These are phyloP conservation scores for Eucommia ulmoides DNA, from an alignment of 257 asterid genomes.

Conservation along the genomic window DNA sequence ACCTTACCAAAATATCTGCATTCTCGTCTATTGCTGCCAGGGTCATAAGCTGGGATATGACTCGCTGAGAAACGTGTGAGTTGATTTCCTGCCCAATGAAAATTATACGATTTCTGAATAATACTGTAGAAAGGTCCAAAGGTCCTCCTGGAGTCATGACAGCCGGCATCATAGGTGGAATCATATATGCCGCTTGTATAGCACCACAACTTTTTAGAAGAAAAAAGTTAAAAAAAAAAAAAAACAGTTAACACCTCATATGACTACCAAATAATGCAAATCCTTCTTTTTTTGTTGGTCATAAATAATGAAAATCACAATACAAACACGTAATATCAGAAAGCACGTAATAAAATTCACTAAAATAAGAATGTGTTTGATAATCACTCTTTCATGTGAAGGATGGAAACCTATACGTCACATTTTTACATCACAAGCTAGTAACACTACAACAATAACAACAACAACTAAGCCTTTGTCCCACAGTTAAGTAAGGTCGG, in stretches of 20 bases:
- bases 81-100: conserved; percentile 82
- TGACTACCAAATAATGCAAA: neutral
- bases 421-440: too few relatives aligned
- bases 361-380: neutral
- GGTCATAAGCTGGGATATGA: conserved; percentile 91
- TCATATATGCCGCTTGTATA: conserved; percentile 71
- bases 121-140: conserved; percentile 75
- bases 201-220: conserved; percentile 42
- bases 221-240: conserved; percentile 2
- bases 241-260: neutral
- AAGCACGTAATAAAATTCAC: neutral
- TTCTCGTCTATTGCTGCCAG: conserved; percentile 87
- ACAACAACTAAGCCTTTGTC: too few relatives aligned
- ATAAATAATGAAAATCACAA: neutral
- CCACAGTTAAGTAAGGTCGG: too few relatives aligned
- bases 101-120: conserved; percentile 89
- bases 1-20: conserved; percentile 77
- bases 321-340: neutral
- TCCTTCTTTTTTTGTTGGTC: neutral
- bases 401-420: too few relatives aligned
- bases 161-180: conserved; percentile 94
- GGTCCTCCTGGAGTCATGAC: conserved; percentile 89
- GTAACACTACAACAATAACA: too few relatives aligned
- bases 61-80: conserved; percentile 81
- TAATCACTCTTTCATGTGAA: neutral